Evolutionary conservation across 768 basidiomycete species (phyloP).

Genomic region (Lactifluus pinguis): DNA sequence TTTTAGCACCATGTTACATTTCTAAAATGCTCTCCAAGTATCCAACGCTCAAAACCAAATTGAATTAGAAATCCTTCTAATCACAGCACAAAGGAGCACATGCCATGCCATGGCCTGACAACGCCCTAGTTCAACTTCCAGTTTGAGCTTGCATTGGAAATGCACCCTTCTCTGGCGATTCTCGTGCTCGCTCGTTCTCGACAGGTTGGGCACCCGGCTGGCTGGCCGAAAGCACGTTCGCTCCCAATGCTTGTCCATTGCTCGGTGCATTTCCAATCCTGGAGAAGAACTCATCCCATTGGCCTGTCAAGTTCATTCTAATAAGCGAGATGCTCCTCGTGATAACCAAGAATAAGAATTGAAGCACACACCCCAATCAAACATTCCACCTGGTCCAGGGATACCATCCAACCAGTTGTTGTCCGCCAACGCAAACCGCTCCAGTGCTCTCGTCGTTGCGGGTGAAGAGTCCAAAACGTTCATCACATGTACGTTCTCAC

Average conservation of each 20-base stretch:
- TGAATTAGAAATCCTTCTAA: background rate
- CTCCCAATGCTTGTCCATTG: background rate
- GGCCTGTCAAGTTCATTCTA: slow-evolving; percentile 36
- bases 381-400: slow-evolving; percentile 59
- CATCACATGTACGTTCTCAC: slow-evolving; percentile 62
- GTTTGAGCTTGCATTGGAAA: background rate
- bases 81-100: background rate
- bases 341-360: background rate
- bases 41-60: background rate
- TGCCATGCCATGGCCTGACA: background rate
- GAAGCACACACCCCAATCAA: slow-evolving; percentile 64
- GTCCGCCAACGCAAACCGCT: slow-evolving; percentile 59
- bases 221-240: background rate
- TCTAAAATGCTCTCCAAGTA: background rate
- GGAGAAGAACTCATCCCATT: slow-evolving; percentile 78
- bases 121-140: background rate
- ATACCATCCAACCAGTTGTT: slow-evolving; percentile 67
- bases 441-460: slow-evolving; percentile 38
- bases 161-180: background rate
- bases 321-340: background rate
- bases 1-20: background rate
- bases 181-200: background rate
- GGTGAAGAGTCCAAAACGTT: slow-evolving; percentile 61
- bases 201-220: background rate
- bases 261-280: slow-evolving; percentile 25